Evolutionary conservation across 2,329 filamentous ascomycete genomes (phyloP).

Genomic region (Elsinoe arachidis): DNA sequence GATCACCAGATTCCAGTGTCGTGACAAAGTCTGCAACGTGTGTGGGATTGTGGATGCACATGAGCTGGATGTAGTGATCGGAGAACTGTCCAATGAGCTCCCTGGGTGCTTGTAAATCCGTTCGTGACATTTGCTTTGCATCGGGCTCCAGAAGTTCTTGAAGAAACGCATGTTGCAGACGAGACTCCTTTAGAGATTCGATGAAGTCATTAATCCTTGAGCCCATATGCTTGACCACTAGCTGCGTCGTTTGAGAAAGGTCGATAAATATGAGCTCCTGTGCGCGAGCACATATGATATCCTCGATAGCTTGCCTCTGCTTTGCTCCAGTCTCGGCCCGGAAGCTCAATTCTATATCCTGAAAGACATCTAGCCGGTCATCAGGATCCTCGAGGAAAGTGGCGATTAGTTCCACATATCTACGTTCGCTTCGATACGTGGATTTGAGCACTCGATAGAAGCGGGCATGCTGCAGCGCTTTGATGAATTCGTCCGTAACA

Average conservation of each 20-base stretch:
- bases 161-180: conserved; percentile 68
- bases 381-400: conserved; percentile 79
- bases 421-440: conserved; percentile 69
- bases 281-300: conserved; percentile 57
- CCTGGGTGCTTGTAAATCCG: conserved; percentile 17
- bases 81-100: conserved; percentile 51
- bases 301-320: conserved; percentile 63
- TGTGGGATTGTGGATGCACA: conserved; percentile 74
- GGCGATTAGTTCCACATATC: conserved; percentile 68
- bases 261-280: conserved; percentile 59
- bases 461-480: conserved; percentile 65
- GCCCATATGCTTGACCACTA: conserved; percentile 52
- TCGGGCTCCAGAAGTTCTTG: conserved; percentile 62
- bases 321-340: conserved; percentile 57
- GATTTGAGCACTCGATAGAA: conserved; percentile 92
- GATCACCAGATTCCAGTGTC: conserved; percentile 63
- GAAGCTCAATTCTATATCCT: conserved; percentile 68
- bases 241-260: conserved; percentile 55
- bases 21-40: conserved; percentile 83
- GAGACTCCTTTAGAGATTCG: conserved; percentile 50
- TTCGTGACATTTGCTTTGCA: conserved; percentile 11
- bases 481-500: conserved; percentile 66
- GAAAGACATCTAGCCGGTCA: conserved; percentile 66
- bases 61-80: conserved; percentile 80
- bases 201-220: conserved; percentile 61